Base-by-base conservation (phyloP, 2,329 filamentous ascomycete species). In the Escovopsis sp. region DNA sequence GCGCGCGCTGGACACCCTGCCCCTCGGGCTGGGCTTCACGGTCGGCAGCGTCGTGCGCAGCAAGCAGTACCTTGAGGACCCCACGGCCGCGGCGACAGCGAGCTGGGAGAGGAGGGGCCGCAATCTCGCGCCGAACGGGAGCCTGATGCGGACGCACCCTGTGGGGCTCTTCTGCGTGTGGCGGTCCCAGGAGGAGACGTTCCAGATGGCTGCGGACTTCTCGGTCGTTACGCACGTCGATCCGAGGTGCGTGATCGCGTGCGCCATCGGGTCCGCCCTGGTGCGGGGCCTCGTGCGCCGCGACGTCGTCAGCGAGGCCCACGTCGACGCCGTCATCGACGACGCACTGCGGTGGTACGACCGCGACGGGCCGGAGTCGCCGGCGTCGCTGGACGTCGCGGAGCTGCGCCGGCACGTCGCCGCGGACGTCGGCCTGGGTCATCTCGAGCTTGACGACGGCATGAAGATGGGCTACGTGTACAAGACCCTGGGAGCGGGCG, bases 391-490 rank as follows among this genome's bases (percentile, higher is more conserved):
- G 13, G 57, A 66, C 14, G 17, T 53, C 5, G 46, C 48, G 1
- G 66, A 68, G 41, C 57, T 67, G 31, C 45, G 48, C 19, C 49
- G 43, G n/a, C 56, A 69, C 42, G 49, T 56, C 5, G 53, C 54
- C 11, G 57, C 55, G 3, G 41, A 51, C 23, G n/a, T n/a, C n/a
- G 45, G 43, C 0, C 47, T 69, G 1, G 48, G 51, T 1, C 57
- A 57, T 3, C 49, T 69, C 27, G 45, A 61, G 32, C 48, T 70
- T 14, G 66, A 70, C 39, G 59, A 64, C 14, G 41, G 43, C 5
- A 44, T 46, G 18, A 57, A 60, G 44, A 68, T 70, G 31, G 67
- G 68, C 4, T 70, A 70, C 39, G 65, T 68, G 18, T 70, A 68
- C 48, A 70, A 70, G 48, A 61, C 62, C 4, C 57, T 71, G 11